These are phyloP conservation scores for Cyclotella kingstonii DNA, from an alignment of 108 stramenopile genomes.

Conservation along the genomic window DNA sequence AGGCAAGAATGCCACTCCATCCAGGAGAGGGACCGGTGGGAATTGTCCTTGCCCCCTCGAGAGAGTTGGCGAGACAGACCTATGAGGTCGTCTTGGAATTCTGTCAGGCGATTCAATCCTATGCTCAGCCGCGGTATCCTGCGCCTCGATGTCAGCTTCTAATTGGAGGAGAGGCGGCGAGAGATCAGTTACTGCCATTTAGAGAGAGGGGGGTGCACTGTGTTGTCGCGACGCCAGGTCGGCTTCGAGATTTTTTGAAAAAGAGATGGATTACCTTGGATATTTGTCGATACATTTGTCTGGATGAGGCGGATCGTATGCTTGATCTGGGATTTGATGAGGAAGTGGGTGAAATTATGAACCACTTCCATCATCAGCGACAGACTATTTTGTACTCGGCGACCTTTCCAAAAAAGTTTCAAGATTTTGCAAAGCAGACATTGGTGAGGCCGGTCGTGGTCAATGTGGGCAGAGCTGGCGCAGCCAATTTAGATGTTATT, in stretches of 20 bases:
- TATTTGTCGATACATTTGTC: constrained; percentile 90
- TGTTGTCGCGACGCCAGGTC: constrained; percentile 95
- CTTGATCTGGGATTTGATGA: constrained; percentile 97
- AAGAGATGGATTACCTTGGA: constrained; percentile 79
- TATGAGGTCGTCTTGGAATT: constrained; percentile 86
- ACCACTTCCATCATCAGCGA: constrained; percentile 94
- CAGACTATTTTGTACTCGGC: constrained; percentile 97
- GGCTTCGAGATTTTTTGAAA: constrained; percentile 93
- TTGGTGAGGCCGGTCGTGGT: constrained; percentile 94
- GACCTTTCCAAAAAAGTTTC: constrained; percentile 98
- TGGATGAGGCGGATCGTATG: constrained; percentile 99
- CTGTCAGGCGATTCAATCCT: constrained; percentile 32
- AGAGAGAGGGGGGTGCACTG: constrained; percentile 84
- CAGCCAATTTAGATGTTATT: constrained; percentile 98
- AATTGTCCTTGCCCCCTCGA: constrained; percentile 92
- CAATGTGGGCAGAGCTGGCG: constrained; percentile 97
- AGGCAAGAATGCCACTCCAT: constrained; percentile 89
- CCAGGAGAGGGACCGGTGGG: constrained; percentile 96
- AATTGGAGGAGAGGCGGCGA: constrained; percentile 94
- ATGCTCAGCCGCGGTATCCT: constrained; percentile 54
- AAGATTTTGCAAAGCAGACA: constrained; percentile 96
- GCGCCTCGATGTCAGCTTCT: constrained; percentile 79
- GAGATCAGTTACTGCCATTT: constrained; percentile 79
- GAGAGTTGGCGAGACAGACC: constrained; percentile 98
- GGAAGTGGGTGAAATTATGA: constrained; percentile 96